These are phyloP conservation scores for Tremella fuciformis DNA, from an alignment of 768 basidiomycete genomes.

Conservation along the genomic window DNA sequence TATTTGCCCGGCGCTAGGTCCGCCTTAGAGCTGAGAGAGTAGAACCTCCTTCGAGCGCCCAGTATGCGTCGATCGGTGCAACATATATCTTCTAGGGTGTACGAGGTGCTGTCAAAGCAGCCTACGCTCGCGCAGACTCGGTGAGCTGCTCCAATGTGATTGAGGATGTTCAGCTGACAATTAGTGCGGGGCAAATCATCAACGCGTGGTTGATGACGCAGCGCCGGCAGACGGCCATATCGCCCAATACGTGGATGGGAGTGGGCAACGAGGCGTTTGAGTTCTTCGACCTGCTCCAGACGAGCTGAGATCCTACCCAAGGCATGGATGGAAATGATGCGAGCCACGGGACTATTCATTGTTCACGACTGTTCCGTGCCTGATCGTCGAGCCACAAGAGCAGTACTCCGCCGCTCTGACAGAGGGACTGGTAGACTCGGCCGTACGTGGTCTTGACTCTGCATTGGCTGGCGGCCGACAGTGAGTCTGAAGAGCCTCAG, in stretches of 20 bases:
- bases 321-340: no score
- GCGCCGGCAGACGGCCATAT: neutral
- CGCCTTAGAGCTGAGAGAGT: conserved; percentile 6
- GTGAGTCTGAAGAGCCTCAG: no score
- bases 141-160: conserved; percentile 1
- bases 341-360: no score
- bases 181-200: neutral
- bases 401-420: no score
- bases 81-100: conserved; percentile 6
- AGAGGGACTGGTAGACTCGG: no score
- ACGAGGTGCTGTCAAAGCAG: conserved; percentile 5
- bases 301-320: no score
- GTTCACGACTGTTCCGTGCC: no score
- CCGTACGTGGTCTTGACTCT: no score
- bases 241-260: neutral
- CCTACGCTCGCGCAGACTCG: conserved; percentile 5
- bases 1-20: neutral
- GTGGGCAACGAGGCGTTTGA: conserved; percentile 2
- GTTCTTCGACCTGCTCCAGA: conserved; percentile 5
- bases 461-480: no score
- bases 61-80: conserved; percentile 16
- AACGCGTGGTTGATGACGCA: neutral
- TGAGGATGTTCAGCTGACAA: neutral
- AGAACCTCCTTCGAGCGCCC: conserved; percentile 11
- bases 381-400: no score